A percentile compares a stretch with the other conserved stretches of the same genome.
Conservation (phyloP, 2,329 filamentous ascomycete genomes). For the Didymella lethalis region DNA sequence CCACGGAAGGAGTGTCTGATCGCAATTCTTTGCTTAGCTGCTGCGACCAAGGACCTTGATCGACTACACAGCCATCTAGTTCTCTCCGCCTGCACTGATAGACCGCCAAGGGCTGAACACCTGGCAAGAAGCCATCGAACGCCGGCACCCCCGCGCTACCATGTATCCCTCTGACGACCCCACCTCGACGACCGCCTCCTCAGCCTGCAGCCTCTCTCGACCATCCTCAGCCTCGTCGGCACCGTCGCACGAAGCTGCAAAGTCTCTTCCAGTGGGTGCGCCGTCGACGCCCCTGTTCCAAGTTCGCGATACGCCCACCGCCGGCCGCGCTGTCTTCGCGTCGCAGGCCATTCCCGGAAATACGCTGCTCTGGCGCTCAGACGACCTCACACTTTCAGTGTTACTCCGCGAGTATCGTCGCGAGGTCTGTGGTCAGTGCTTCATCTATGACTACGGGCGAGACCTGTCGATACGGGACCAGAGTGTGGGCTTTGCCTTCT, state of each 20-base stretch:
- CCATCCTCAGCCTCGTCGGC: slow-evolving; percentile 27
- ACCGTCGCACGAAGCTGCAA: slow-evolving; percentile 9
- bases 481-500: slow-evolving; percentile 55
- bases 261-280: slow-evolving; percentile 31
- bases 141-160: neutral
- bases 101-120: neutral
- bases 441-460: slow-evolving; percentile 55
- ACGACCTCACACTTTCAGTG: slow-evolving; percentile 52
- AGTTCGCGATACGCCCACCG: slow-evolving; percentile 52
- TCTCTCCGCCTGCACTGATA: neutral
- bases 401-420: slow-evolving; percentile 57
- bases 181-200: slow-evolving; percentile 24
- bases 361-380: slow-evolving; percentile 49
- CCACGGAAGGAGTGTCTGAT: neutral
- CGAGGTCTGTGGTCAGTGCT: slow-evolving; percentile 59
- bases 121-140: neutral
- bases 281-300: slow-evolving; percentile 45
- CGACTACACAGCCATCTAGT: neutral
- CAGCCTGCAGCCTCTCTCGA: slow-evolving; percentile 26
- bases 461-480: slow-evolving; percentile 51
- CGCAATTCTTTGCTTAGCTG: neutral
- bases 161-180: slow-evolving; percentile 9
- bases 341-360: slow-evolving; percentile 42
- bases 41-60: slow-evolving; percentile 2
- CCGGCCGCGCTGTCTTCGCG: slow-evolving; percentile 58